Evolutionary conservation across 768 basidiomycete species (phyloP), one percentile per base, ranked within the genome.

Genomic region (Lentinula raphanica): DNA sequence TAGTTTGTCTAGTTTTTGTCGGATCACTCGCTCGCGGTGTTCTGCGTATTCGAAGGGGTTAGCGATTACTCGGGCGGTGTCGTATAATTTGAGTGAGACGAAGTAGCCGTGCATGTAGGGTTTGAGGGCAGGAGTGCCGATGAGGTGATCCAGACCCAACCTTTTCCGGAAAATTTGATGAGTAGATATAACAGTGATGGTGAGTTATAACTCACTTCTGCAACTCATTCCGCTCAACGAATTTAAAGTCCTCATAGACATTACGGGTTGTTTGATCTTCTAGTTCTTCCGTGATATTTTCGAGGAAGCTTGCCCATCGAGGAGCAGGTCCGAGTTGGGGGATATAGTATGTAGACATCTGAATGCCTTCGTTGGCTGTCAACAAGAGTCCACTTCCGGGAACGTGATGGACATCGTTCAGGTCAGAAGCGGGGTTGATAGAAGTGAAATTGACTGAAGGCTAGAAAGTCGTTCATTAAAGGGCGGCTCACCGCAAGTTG

Each of bases 101-200:
- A 99, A 98, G 83, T 95, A 98, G 42, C 97, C 97, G 72, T 99
- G 97, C 96, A 99, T 98, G 74, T 98, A 99, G 3, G 97, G 97
- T 72, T 96, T 96, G 79, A 98, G 90, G 17, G 90, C 86, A 21
- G 94, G 87, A 5, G 95, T 96, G 51, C 97, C 97, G 62, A 97
- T 76, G 65, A 99, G 91, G 69, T 96, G 93, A 63, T 94, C 90
- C 69, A 99, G 73, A n/a, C 94, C 92, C 60, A 99, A 85, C 35
- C 94, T 96, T 65, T 38, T n/a, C n/a, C n/a, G n/a, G 58, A 53
- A 49, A 57, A 59, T 25, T 62, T 54, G 39, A 46, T 35, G 2
- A 49, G 15, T 25, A 27, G 9, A 35, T 28, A 55, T 25, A 54
- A 44, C n/a, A 58, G 23, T 58, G 55, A 54, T 56, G 36, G 40